Base-by-base conservation (phyloP, 2,329 filamentous ascomycete genomes). In the Chalara sp. region DNA sequence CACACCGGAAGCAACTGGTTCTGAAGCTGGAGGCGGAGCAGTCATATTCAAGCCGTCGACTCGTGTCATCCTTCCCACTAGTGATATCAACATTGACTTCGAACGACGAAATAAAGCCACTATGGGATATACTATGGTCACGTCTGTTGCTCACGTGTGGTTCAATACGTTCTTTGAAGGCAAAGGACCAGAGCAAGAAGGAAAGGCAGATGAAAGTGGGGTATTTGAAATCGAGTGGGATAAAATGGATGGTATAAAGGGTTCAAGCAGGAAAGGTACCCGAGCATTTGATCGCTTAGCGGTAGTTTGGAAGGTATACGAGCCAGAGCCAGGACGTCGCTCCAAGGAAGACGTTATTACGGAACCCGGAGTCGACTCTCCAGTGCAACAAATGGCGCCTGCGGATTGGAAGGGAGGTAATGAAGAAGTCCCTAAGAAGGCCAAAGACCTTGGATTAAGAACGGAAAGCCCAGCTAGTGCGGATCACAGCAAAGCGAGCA, bases 111-210 rank as follows among this genome's bases (percentile, higher is more conserved):
- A 90, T 68, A 87, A 85, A 62, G 83, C 87, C 1, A 79, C 80
- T 5, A 87, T 87, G 61, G 86, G 89, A 1, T 80, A 89, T 58
- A 90, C 89, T 0, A 89, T 97, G 83, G 89, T 96, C 4, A 96
- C 92, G 0, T 84, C 91, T 0, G 84, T 97, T 7, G 91, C 91
- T 0, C 92, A 97, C 63, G 88, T 96, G 12, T 99, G 93, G 93
- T 96, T 96, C 74, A 99, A 99, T 63, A 76, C 84, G 1, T 97
- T 84, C 68, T 97, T 97, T 61, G 93, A 97, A 70, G 90, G 91
- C 43, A 73, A 80, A 21, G 86, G 87, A 0, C 83, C 86, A 0
- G 86, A 90, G 62, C 75, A 83, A 41, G 68, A 72, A 31, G 88
- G 87, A 29, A 70, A 74, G 12, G 75, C 88, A 0, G 77, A 86